Conservation (phyloP, 2,329 filamentous ascomycete genomes). For the Xylaria multiplex region DNA sequence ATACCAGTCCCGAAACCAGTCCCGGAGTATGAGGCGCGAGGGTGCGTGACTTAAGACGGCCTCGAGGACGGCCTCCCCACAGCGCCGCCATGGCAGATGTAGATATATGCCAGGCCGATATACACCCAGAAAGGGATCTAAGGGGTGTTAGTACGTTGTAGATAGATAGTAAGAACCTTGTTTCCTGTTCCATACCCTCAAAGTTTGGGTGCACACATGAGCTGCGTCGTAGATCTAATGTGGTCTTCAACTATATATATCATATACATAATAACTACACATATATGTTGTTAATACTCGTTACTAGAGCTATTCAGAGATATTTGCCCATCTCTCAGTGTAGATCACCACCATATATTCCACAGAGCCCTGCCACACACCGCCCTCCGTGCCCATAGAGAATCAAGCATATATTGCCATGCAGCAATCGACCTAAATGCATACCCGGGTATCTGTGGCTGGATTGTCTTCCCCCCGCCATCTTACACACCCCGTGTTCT, state of each 20-base stretch:
- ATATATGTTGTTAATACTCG: neutral
- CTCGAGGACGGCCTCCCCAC: neutral
- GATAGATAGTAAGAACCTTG: slow-evolving; percentile 8
- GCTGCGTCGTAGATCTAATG: slow-evolving; percentile 12
- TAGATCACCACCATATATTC: slow-evolving; percentile 6
- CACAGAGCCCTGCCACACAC: neutral
- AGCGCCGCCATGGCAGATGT: neutral
- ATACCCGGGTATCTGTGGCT: neutral
- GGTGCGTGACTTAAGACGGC: slow-evolving; percentile 6
- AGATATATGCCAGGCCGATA: slow-evolving; percentile 11
- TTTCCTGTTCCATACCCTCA: slow-evolving; percentile 1
- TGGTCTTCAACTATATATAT: slow-evolving; percentile 4
- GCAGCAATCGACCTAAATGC: slow-evolving; percentile 6
- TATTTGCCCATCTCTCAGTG: slow-evolving; percentile 1
- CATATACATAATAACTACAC: no score
- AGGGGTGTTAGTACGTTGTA: slow-evolving; percentile 6
- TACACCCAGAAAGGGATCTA: neutral
- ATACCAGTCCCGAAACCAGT: neutral
- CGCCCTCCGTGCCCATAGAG: neutral
- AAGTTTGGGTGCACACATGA: slow-evolving; percentile 13
- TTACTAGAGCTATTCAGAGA: neutral
- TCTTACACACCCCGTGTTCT: neutral
- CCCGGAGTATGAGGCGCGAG: neutral
- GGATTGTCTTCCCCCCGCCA: neutral
- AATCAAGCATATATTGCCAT: neutral